phyloP scores from a whole-genome alignment of 345 rosid genomes.

The Lumnitzera racemosa region DNA sequence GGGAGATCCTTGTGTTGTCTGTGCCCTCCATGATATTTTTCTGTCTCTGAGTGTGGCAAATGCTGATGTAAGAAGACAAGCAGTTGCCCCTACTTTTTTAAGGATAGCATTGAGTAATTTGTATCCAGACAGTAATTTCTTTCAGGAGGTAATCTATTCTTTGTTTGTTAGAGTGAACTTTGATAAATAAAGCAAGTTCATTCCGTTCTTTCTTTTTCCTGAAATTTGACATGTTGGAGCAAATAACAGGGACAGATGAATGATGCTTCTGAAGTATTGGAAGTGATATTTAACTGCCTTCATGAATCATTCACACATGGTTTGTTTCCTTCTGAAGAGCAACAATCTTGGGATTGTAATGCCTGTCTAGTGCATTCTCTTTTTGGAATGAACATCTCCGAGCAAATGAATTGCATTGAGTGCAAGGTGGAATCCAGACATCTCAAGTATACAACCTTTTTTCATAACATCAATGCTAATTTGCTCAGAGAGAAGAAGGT shows the following conservation, averaged over 20 bases:
- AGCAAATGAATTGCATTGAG: conserved; percentile 68
- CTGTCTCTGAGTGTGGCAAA: conserved; percentile 56
- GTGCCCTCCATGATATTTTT: conserved; percentile 72
- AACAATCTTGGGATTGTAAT: conserved; percentile 78
- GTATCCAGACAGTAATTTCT: conserved; percentile 84
- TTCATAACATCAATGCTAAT: conserved; percentile 89
- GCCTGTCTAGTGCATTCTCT: conserved; percentile 78
- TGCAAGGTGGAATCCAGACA: conserved; percentile 85
- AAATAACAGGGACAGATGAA: conserved; percentile 90
- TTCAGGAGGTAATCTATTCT: conserved; percentile 66
- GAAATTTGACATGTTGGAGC: conserved; percentile 10
- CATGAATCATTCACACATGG: conserved; percentile 69
- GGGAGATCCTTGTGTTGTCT: conserved; percentile 93
- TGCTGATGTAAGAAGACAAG: conserved; percentile 47
- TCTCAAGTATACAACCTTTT: conserved; percentile 85
- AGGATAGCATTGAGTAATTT: conserved; percentile 86
- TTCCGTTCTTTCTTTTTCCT: neutral
- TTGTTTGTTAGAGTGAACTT: neutral
- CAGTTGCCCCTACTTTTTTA: conserved; percentile 80
- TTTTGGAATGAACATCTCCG: conserved; percentile 86
- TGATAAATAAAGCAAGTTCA: neutral
- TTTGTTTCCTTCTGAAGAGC: conserved; percentile 49
- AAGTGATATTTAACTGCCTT: conserved; percentile 81
- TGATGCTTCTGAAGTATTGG: conserved; percentile 97
- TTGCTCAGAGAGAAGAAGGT: conserved; percentile 90